phyloP scores from a whole-genome alignment of 768 basidiomycete genomes.

The Xerocomus potaroensis region DNA sequence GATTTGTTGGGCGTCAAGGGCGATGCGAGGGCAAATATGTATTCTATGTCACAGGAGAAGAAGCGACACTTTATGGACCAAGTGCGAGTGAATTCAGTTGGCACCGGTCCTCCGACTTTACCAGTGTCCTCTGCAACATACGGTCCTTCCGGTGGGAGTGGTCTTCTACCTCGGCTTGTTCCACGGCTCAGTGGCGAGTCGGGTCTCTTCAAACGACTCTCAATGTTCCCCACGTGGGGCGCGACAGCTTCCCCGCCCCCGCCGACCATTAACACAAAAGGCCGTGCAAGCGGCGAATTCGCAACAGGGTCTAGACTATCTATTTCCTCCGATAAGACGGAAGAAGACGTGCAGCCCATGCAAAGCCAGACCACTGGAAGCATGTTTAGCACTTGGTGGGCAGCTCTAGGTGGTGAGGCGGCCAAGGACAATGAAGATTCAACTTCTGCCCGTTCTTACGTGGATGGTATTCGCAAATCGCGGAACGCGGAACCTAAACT shows the following conservation, averaged over 20 bases:
- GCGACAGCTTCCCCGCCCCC: constrained; percentile 33
- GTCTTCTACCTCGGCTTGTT: constrained; percentile 59
- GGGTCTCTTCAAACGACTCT: constrained; percentile 64
- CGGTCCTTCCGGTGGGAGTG: constrained; percentile 53
- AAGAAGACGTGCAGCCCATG: constrained; percentile 33
- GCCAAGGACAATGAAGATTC: constrained; percentile 33
- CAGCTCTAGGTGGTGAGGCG: constrained; percentile 54
- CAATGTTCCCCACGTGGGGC: constrained; percentile 58
- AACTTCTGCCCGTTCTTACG: constrained; percentile 58
- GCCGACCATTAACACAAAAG: constrained; percentile 22
- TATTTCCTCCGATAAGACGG: constrained; percentile 27
- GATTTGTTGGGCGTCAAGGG: constrained; percentile 71
- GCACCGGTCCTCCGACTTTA: constrained; percentile 26
- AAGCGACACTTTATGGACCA: constrained; percentile 66
- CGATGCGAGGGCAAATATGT: constrained; percentile 60
- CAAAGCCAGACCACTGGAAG: constrained; percentile 72
- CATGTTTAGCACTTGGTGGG: constrained; percentile 75
- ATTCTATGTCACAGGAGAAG: constrained; percentile 53
- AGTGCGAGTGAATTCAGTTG: constrained; percentile 34
- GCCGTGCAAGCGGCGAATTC: constrained; percentile 39
- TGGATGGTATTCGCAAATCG: constrained; percentile 52
- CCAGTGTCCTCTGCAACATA: constrained; percentile 46
- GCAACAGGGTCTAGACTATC: constrained; percentile 20
- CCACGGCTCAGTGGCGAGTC: constrained; percentile 75
- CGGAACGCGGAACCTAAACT: constrained; percentile 58